A percentile compares a stretch with the other conserved stretches of the same genome.
Conservation (phyloP, 2,329 filamentous ascomycete genomes). For the Penicillium freii region DNA sequence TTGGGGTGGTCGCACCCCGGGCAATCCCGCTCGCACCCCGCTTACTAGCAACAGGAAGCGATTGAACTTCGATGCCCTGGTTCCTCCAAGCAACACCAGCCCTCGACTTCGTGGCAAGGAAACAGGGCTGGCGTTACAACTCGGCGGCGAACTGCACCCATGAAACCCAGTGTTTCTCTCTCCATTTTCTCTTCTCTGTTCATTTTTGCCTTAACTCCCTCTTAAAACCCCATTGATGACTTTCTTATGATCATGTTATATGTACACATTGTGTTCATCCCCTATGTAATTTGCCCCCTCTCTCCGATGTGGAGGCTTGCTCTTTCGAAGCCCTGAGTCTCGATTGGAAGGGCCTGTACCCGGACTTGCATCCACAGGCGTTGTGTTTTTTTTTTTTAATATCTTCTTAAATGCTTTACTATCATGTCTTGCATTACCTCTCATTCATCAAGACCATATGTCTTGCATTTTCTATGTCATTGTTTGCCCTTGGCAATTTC, state of each 20-base stretch:
- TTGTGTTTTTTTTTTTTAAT: constrained; percentile 15
- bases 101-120: constrained; percentile 44
- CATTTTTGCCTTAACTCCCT: constrained; percentile 22
- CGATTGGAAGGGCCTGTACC: background rate
- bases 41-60: constrained; percentile 66
- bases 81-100: constrained; percentile 54
- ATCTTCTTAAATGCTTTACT: constrained; percentile 9
- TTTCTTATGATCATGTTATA: constrained; percentile 24
- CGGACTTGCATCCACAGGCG: constrained; percentile 24
- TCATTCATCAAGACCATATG: constrained; percentile 4
- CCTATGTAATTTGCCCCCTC: constrained; percentile 14
- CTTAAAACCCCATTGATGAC: constrained; percentile 23
- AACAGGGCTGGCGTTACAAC: constrained; percentile 61
- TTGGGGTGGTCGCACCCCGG: constrained; percentile 64
- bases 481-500: background rate
- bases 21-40: constrained; percentile 63
- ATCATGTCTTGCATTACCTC: constrained; percentile 8
- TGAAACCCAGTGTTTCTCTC: constrained; percentile 26
- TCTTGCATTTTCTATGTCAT: constrained; percentile 9
- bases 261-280: constrained; percentile 20
- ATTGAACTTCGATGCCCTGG: constrained; percentile 78
- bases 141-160: constrained; percentile 62
- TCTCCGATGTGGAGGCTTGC: background rate
- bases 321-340: background rate
- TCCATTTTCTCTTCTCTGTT: constrained; percentile 20